Base-by-base conservation (phyloP, 1,139 yeast genomes). In the Saccharomyces pastorianus region DNA sequence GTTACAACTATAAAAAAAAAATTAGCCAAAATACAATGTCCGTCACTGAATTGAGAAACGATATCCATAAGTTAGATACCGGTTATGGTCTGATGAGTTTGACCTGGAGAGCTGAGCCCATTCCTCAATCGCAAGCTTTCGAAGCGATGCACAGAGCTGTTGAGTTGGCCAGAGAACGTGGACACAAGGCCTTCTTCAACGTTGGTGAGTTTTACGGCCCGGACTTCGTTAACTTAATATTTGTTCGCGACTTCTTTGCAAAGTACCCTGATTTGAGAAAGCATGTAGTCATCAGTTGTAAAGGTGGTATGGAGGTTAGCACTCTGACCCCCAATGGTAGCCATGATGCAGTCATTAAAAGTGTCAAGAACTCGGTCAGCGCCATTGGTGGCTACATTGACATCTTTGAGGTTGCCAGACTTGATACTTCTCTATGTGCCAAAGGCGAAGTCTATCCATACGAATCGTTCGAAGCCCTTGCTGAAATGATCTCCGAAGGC, bases 161-260 rank as follows among this genome's bases (percentile, higher is more conserved):
- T 7, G 72, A 73, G 62, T 64, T 62, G 67, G 78, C 64, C 67
- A 71, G 57, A 62, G 72, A 59, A 58, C 75, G 77, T 38, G 72
- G 75, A 46, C 83, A 82, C 34, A 78, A 78, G 55, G 79, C 78
- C 31, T 77, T 85, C 56, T 73, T 88, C 72, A 88, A 88, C 64
- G 81, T 81, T 31, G 95, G 95, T 54, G 93, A 85, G 62, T 87
- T 88, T 65, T 89, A 89, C 64, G 95, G 95, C 28, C 68, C 75
- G 0, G 74, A 77, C 50, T 73, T 71, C 53, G 70, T 73, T 60
- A 83, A 83, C 61, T 71, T 86, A 69, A 72, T 77, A 61, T 75
- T 81, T 53, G 65, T 87, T 48, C 73, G 78, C 53, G 77, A 76
- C 13, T 88, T 84, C 66, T 80, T 86, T 56, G 76, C 71, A 14